Evolutionary conservation across 257 asterid genomes (phyloP), one percentile per base, ranked within the genome.

Genomic region (Solanum peruvianum): DNA sequence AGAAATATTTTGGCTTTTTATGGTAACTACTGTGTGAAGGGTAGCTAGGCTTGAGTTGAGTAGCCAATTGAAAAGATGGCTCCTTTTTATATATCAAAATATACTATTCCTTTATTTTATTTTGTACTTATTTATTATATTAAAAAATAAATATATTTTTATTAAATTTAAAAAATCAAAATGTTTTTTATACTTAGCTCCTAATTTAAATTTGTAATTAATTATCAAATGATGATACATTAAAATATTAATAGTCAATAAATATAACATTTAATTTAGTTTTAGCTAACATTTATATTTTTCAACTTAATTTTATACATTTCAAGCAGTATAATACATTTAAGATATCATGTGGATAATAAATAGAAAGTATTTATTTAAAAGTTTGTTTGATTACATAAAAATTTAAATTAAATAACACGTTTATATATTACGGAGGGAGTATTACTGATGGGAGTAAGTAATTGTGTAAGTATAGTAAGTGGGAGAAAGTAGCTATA

Each of bases 21-120:
- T 89, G 92, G 94, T 83, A 89, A 87, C 83, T 56, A 85, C 81
- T 89, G 89, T 90, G 90, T 88, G 90, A 78, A 78, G 42, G 5
- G 3, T 78, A 78, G 62, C 41, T 18, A 44, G 64, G 64, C 84
- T 1, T 27, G 39, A 81, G 44, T 1, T 16, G 39, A 81, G 69
- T 52, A 7, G 44, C 44, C 69, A 60, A 60, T 88, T 87, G 88
- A 25, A 84, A 33, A 77, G 76, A 64, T 83, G 70, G 72, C 41
- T 49, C 67, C 16, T n/a, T 83, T 60, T 31, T 31, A 49, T 69
- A 14, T 1, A 69, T 69, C 75, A 29, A 33, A 3, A 69, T 47
- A 11, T 12, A 77, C 86, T 84, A 37, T 62, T 62, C 70, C 70
- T 62, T 62, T n/a, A 62, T 13, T 62, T 62, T n/a, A 11, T 62